Evolutionary conservation across 1,284 basidiomycete species (phyloP).

Genomic region (Waitea zeae): DNA sequence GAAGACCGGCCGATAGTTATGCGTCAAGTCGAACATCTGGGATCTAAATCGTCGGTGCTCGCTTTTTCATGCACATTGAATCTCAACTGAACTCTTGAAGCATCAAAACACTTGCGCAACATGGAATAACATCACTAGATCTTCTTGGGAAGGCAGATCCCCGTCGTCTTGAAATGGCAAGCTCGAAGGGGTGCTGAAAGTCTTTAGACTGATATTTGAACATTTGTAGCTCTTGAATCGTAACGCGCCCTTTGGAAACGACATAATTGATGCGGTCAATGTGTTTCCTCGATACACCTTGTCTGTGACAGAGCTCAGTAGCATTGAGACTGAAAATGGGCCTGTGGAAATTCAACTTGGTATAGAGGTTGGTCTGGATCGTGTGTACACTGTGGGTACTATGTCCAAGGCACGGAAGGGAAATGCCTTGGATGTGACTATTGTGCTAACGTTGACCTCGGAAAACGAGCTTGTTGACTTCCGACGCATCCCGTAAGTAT

Average conservation of each 20-base stretch:
- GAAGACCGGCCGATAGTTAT: conserved; percentile 68
- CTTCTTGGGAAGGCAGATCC: conserved; percentile 37
- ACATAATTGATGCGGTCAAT: conserved; percentile 38
- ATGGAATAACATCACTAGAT: conserved; percentile 46
- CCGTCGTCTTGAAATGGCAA: conserved; percentile 42
- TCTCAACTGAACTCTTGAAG: conserved; percentile 14
- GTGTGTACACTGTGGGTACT: conserved; percentile 16
- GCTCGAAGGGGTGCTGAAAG: conserved; percentile 4
- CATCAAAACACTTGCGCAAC: conserved; percentile 42
- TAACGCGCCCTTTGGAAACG: conserved; percentile 51
- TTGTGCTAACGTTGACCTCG: conserved; percentile 54
- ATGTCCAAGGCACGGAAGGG: conserved; percentile 20
- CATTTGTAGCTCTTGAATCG: conserved; percentile 49
- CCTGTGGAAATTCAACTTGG: conserved; percentile 44
- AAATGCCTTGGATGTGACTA: conserved; percentile 41
- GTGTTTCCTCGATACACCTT: conserved; percentile 50
- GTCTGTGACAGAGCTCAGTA: conserved; percentile 26
- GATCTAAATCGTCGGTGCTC: conserved; percentile 62
- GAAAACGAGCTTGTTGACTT: conserved; percentile 59
- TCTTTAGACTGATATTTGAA: background rate
- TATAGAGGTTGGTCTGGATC: conserved; percentile 39
- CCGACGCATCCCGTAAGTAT: conserved; percentile 49
- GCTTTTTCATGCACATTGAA: background rate
- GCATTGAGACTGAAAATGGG: conserved; percentile 22
- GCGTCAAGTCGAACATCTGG: conserved; percentile 65